Evolutionary conservation across 768 basidiomycete genomes (phyloP), one percentile per base, ranked within the genome.

Genomic region (Fomitopsis serialis): DNA sequence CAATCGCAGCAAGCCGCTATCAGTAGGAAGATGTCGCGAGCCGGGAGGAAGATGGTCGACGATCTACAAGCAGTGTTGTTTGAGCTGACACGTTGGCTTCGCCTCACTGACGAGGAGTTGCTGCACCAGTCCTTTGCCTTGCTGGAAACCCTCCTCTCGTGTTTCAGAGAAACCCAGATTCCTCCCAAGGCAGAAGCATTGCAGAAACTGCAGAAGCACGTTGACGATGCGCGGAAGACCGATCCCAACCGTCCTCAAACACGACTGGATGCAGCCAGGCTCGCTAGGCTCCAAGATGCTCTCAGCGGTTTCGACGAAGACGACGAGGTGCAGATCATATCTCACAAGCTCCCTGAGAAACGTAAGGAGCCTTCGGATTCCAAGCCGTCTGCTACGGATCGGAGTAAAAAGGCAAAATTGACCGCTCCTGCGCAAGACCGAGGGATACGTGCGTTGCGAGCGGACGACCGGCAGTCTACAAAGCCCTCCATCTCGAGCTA

Each of bases 21-120:
- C 52, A 62, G 59, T 12, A 62, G 56, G 24, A 82, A 78, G 61
- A 65, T 84, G 46, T 85, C 89, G 13, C 68, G 68, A 2, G 71
- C 80, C 9, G 89, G 87, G 22, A 80, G 76, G 66, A 77, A 80
- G 64, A 91, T 98, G 87, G 80, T 92, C 46, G 76, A 73, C 24
- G 79, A 84, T 55, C 75, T 98, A 53, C 85, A 92, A 65, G 79
- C 76, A 27, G 87, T 97, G 56, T 72, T 99, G 47, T 77, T 79
- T 2, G 88, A 92, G 62, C 75, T 96, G 46, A 76, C 85, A 17
- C 78, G 82, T 48, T 99, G 97, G 97, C 72, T 98, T 45, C 85
- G 95, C 23, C 76, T 98, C 34, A 98, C 94, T 12, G 92, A 98
- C 68, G 80, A 87, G 61, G 96, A 98, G 64, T 77, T 97, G 6